phyloP scores from a whole-genome alignment of 2,329 filamentous ascomycete genomes.

The Epichloe brachyelytri region DNA sequence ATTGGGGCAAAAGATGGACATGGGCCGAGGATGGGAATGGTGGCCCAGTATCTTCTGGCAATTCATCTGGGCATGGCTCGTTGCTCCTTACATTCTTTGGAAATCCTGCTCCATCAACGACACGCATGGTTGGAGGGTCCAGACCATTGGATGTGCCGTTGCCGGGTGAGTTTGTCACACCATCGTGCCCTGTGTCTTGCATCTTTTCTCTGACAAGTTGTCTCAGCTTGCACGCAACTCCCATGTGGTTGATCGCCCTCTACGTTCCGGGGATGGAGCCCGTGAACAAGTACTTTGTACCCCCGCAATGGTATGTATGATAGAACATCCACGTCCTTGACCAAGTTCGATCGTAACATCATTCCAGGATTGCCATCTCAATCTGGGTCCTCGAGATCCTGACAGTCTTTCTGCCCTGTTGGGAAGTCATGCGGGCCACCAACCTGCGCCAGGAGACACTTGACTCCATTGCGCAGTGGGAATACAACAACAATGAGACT shows the following conservation, averaged over 20 bases:
- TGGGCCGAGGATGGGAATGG: slow-evolving; percentile 51
- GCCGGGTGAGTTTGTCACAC: slow-evolving; percentile 21
- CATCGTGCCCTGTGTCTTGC: too few species aligned
- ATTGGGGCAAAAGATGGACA: slow-evolving; percentile 31
- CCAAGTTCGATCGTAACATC: neutral
- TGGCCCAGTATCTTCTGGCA: slow-evolving; percentile 49
- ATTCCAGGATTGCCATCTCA: slow-evolving; percentile 31
- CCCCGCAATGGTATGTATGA: slow-evolving; percentile 42
- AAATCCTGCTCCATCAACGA: slow-evolving; percentile 48
- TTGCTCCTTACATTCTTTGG: slow-evolving; percentile 30
- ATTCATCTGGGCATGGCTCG: slow-evolving; percentile 45
- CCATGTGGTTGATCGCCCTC: slow-evolving; percentile 49
- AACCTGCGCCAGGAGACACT: slow-evolving; percentile 28
- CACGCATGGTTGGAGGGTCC: slow-evolving; percentile 50
- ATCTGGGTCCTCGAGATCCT: slow-evolving; percentile 48
- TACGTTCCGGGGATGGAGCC: slow-evolving; percentile 24
- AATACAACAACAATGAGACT: slow-evolving; percentile 20
- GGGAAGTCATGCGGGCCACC: slow-evolving; percentile 36
- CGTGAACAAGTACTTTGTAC: slow-evolving; percentile 36
- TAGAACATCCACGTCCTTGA: slow-evolving; percentile 29
- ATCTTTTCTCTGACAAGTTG: neutral
- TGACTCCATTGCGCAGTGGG: slow-evolving; percentile 31
- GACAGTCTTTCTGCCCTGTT: slow-evolving; percentile 48
- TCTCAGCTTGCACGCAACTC: slow-evolving; percentile 44
- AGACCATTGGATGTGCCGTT: slow-evolving; percentile 40